Conservation (phyloP, 2,329 filamentous ascomycete species). For the Botrytis aclada region DNA sequence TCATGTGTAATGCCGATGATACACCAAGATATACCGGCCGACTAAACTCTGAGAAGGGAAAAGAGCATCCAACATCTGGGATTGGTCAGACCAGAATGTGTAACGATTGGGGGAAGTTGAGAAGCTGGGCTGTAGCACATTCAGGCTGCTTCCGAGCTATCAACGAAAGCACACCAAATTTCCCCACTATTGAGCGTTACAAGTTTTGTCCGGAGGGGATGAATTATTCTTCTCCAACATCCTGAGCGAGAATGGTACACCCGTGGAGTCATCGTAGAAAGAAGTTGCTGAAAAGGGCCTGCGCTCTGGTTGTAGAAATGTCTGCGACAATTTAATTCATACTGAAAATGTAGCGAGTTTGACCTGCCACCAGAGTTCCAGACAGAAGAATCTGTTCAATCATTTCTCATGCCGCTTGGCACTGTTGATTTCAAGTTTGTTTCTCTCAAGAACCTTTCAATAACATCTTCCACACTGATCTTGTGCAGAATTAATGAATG, state of each 20-base stretch:
- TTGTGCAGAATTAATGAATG: neutral
- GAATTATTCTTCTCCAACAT: neutral
- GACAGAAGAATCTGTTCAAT: neutral
- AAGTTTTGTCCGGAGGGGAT: neutral
- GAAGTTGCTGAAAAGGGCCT: neutral
- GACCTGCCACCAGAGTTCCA: neutral
- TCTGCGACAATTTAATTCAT: neutral
- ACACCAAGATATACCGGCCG: constrained; percentile 9
- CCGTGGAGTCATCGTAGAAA: neutral
- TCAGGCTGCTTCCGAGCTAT: constrained; percentile 10
- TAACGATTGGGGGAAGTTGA: constrained; percentile 3
- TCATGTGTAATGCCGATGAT: constrained; percentile 20
- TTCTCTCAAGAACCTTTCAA: neutral
- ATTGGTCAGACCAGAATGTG: constrained; percentile 16
- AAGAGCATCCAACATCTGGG: neutral
- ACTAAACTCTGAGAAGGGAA: constrained; percentile 1
- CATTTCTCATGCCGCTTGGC: neutral
- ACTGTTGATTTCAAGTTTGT: neutral
- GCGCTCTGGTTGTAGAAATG: neutral
- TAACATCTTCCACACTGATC: neutral
- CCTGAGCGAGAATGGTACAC: neutral
- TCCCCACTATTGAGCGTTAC: neutral
- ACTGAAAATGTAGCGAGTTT: neutral
- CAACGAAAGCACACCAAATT: constrained; percentile 1
- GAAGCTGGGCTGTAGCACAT: constrained; percentile 4